Base-by-base conservation (phyloP, 164 flowering plant species). In the Protea cynaroides region DNA sequence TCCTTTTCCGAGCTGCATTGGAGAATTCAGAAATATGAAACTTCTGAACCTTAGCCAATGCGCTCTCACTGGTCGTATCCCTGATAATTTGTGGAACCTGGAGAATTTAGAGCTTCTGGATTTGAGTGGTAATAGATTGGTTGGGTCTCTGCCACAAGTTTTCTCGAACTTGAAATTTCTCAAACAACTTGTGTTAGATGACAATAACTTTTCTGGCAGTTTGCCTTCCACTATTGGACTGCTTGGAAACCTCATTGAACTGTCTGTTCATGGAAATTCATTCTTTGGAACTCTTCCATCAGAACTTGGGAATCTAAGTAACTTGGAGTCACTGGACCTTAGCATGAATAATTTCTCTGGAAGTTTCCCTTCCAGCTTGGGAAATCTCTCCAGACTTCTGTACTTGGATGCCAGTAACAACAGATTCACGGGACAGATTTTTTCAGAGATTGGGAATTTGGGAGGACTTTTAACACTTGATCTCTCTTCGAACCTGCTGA, bases 21-120 rank as follows among this genome's bases (percentile, higher is more conserved):
- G 75, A 25, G 68, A 75, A 29, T 76, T 86, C 50, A 82, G 40
- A 47, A 54, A 74, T 59, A 77, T 86, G 56, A 80, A 62, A 72
- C 60, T 66, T 50, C 84, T 86, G 2, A 86, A 80, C 59, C 75
- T 85, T 63, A 85, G 84, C 65, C 60, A 61, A 46, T 82, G 90
- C 65, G 76, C 58, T 37, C 65, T 83, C 24, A 80, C 70, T 58
- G 86, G 90, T 15, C 18, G 7, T 25, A 62, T 83, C 59, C 80
- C 80, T 44, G 59, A 61, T 15, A 68, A 62, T 13, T 46, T 85
- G 19, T 82, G 84, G 86, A 69, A 52, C 44, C 67, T 82, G 52
- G 65, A 75, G 51, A 71, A 64, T 52, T 61, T 85, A 54, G 79
- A 82, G 69, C 63, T 66, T 38, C 65, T 85, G 23, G 87, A 85